Base-by-base conservation (phyloP, 2,329 filamentous ascomycete species). In the Knufia fluminis region DNA sequence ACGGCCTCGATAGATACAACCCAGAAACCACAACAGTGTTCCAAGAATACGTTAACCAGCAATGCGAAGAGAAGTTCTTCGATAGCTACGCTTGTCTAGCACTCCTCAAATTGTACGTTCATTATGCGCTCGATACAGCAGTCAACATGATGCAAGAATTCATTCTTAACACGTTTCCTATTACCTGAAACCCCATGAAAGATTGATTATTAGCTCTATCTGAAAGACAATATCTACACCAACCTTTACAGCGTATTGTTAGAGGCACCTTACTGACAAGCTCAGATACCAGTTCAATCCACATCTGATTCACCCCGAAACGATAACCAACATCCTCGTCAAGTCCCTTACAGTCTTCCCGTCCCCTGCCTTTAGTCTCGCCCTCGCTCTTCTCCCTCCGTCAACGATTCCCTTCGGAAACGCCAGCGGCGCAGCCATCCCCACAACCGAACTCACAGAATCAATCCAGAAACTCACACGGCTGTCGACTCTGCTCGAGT, bases 201-300 rank as follows among this genome's bases (percentile, higher is more conserved):
- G 79, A 68, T 74, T 67, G 50, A 62, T 69, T 77, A 80, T 82
- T 83, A 83, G 78, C 77, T 83, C 74, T 82, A 80, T 83, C 84
- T 89, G 84, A 90, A 68, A 57, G 46, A 28, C 12, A 28, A 6
- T 12, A 28, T 28, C 26, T 28, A 28, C 26, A 28, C 26, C 26
- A 12, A 6, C 26, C 12, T 28, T 12, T 12, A 6, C 26, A 28
- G 12, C 26, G 26, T 28, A 28, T 12, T 28, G 26, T 12, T 6
- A 28, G n/a, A 28, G 14, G 14, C 10, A 35, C n/a, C 6, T 14
- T 28, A 35, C 57, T 58, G 49, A 57, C 53, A n/a, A 46, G 28
- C 41, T 55, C 51, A 98, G 92, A 58, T 98, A 98, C 79, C 94
- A 98, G 75, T 95, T 98, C 75, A 98, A 98, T 80, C 92, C 92